Conservation (phyloP, 2,329 filamentous ascomycete genomes). For the Trichoderma aggressivum region DNA sequence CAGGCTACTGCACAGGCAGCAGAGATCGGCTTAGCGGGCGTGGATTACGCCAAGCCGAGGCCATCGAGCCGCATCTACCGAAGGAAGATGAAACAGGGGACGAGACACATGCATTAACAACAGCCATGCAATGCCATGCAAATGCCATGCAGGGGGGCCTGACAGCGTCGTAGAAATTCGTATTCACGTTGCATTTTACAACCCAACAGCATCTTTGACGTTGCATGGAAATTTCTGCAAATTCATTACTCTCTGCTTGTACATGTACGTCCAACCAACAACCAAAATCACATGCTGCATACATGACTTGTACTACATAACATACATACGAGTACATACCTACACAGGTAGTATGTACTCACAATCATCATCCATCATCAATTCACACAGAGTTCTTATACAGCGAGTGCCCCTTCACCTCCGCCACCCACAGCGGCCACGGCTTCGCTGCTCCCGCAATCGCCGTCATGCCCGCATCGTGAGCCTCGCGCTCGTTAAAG, state of each 20-base stretch:
- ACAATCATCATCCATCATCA: too few relatives aligned
- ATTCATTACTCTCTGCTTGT: background rate
- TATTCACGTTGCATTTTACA: background rate
- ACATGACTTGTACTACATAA: too few relatives aligned
- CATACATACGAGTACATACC: too few relatives aligned
- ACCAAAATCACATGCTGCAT: background rate
- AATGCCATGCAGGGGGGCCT: background rate
- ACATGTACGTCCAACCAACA: background rate
- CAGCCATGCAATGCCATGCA: background rate
- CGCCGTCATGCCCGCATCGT: background rate
- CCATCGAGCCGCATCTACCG: background rate
- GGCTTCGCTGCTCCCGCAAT: slow-evolving; percentile 10
- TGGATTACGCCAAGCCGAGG: background rate
- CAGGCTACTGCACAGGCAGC: too few relatives aligned
- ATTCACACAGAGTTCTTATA: slow-evolving; percentile 5
- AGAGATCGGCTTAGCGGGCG: background rate
- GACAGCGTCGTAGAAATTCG: background rate
- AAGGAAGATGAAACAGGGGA: background rate
- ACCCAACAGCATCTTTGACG: background rate
- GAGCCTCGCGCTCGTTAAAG: slow-evolving; percentile 8
- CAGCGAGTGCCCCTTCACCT: slow-evolving; percentile 1
- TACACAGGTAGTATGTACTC: too few relatives aligned
- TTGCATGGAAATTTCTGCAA: background rate
- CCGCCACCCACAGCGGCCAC: slow-evolving; percentile 13
- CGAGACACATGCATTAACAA: background rate